Evolutionary conservation across 2,329 filamentous ascomycete genomes (phyloP), one percentile per base, ranked within the genome.

Genomic region (Stachybotrys elegans): DNA sequence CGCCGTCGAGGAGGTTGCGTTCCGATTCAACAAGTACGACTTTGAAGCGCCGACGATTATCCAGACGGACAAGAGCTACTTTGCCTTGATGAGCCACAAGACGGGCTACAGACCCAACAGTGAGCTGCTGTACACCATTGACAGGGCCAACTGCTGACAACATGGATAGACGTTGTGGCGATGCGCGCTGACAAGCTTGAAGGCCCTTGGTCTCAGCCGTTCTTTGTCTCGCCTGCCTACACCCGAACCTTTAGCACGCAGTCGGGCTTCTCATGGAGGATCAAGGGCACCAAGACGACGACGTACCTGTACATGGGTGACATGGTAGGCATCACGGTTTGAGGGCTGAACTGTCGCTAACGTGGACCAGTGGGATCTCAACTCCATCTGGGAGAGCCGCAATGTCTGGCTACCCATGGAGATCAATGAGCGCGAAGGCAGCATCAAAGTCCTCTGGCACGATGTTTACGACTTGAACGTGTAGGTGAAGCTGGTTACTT

Each of bases 61-160:
- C 6, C 78, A 81, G 54, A 81, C 78, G 0, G 76, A 81, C 25
- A 67, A 69, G 46, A 78, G 75, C 50, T 82, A 82, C 51, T 81
- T 74, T 51, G 75, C 76, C 0, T 53, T 82, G 27, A 81, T 81
- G 77, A 79, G 75, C 50, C 78, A 81, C 49, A 82, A 81, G 64
- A 82, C 78, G 0, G 78, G 78, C 1, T 82, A 82, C 43, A 65
- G 78, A n/a, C 78, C 78, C 1, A 81, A 81, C 42, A 81, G 58
- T 60, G 32, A 37, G 56, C 43, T 0, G 1, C 7, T 1, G 8
- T 34, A 13, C 13, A 1, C 1, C 14, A 2, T 1, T 4, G 1
- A 4, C 5, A 2, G 1, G 4, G 2, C 1, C 4, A 3, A 3
- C 13, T 6, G 4, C 17, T 20, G 29, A 54, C 7, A 52, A 22